Conservation (phyloP, 129 eudicot species). For the Pittosporum tobira region DNA sequence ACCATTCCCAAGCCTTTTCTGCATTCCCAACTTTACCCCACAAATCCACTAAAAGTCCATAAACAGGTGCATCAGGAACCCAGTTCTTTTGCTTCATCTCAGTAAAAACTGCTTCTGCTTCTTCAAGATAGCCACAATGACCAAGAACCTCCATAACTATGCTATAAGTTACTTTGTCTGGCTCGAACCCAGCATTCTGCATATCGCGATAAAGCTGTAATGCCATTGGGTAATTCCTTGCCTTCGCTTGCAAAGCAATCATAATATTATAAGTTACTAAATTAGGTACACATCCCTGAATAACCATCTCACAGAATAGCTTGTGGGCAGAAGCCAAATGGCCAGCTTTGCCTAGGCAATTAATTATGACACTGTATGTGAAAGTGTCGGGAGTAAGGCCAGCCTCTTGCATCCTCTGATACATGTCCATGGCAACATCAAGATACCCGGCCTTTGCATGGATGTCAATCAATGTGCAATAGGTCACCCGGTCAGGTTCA, state of each 20-base stretch:
- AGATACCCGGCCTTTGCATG: slow-evolving; percentile 97
- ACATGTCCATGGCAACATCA: slow-evolving; percentile 90
- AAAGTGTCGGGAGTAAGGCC: slow-evolving; percentile 98
- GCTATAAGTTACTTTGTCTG: slow-evolving; percentile 94
- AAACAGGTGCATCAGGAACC: slow-evolving; percentile 96
- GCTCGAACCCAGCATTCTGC: slow-evolving; percentile 82
- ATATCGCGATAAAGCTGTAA: slow-evolving; percentile 71
- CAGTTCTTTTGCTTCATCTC: slow-evolving; percentile 93
- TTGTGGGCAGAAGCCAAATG: slow-evolving; percentile 82
- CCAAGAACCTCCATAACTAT: slow-evolving; percentile 98
- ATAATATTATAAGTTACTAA: slow-evolving; percentile 88
- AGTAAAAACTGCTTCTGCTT: slow-evolving; percentile 75
- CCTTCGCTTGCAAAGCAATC: slow-evolving; percentile 95
- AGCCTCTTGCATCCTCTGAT: slow-evolving; percentile 82
- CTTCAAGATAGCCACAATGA: slow-evolving; percentile 91
- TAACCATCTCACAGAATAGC: slow-evolving; percentile 82
- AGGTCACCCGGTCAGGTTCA: slow-evolving; percentile 92
- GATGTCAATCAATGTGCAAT: slow-evolving; percentile 95
- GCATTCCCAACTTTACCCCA: slow-evolving; percentile 95
- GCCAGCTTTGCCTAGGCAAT: slow-evolving; percentile 92
- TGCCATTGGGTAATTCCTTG: slow-evolving; percentile 77
- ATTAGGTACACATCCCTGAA: slow-evolving; percentile 79
- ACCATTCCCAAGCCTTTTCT: slow-evolving; percentile 93
- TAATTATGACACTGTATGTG: slow-evolving; percentile 90
- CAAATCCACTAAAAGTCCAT: slow-evolving; percentile 87